Conservation (phyloP, 1,284 basidiomycete genomes). For the Anthracocystis setariae region DNA sequence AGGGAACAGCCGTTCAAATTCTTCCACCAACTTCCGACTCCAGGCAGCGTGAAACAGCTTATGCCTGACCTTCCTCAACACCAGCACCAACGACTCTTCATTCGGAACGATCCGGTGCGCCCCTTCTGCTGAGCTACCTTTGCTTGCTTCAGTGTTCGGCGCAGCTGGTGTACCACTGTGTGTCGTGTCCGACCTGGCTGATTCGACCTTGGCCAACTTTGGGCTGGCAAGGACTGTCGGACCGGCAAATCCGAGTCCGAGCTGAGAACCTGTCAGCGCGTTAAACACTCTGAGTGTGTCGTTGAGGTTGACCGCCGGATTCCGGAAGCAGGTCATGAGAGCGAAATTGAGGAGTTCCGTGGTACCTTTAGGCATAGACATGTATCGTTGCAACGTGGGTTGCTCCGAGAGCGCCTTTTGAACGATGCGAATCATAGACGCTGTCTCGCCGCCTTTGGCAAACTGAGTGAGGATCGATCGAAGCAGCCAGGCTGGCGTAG, state of each 20-base stretch:
- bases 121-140: neutral
- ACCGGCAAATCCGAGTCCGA: constrained; percentile 7
- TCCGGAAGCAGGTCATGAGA: constrained; percentile 15
- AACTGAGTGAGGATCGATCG: constrained; percentile 30
- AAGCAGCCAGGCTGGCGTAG: constrained; percentile 38
- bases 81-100: constrained; percentile 33
- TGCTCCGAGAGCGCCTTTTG: constrained; percentile 25
- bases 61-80: constrained; percentile 29
- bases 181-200: neutral
- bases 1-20: constrained; percentile 20
- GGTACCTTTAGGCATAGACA: neutral
- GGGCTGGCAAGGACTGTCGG: constrained; percentile 3
- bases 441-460: constrained; percentile 20
- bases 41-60: constrained; percentile 28
- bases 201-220: no score
- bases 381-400: neutral
- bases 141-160: neutral
- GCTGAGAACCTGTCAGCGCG: constrained; percentile 16
- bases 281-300: constrained; percentile 31
- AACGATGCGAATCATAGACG: constrained; percentile 16
- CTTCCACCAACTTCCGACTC: constrained; percentile 23
- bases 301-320: constrained; percentile 8
- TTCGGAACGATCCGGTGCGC: constrained; percentile 7
- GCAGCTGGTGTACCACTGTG: neutral
- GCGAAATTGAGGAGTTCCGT: constrained; percentile 25